These are phyloP conservation scores for Seminavis robusta DNA, from an alignment of 108 stramenopile genomes.

Conservation along the genomic window DNA sequence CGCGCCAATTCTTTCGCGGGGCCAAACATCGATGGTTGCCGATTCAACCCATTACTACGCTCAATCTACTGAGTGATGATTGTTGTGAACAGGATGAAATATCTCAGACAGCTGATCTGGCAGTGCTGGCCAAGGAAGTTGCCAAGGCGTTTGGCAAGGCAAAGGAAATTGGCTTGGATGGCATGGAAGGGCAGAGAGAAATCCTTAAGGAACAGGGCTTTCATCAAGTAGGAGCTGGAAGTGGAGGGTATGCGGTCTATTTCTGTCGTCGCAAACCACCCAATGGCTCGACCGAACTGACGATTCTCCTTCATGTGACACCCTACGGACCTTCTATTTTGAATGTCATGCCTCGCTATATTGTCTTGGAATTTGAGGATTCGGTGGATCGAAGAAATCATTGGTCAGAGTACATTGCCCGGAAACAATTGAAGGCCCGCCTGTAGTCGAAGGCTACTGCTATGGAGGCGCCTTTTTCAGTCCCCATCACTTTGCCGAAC, in stretches of 20 bases:
- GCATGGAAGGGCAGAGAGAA: too few species aligned
- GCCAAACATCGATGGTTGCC: slow-evolving; percentile 62
- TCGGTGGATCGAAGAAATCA: too few species aligned
- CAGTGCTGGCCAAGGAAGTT: slow-evolving; percentile 41
- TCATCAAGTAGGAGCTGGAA: slow-evolving; percentile 34
- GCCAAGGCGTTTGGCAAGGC: slow-evolving; percentile 61
- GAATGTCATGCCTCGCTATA: slow-evolving; percentile 63
- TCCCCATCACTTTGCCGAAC: slow-evolving; percentile 60
- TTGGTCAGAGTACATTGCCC: too few species aligned
- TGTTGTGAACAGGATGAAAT: slow-evolving; percentile 50
- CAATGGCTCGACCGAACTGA: slow-evolving; percentile 4
- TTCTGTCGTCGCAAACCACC: too few species aligned
- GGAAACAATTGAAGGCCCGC: too few species aligned
- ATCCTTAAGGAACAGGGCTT: slow-evolving; percentile 24
- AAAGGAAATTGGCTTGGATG: too few species aligned
- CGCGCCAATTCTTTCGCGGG: slow-evolving; percentile 29
- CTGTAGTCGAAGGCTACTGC: slow-evolving; percentile 25
- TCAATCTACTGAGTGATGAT: too few species aligned
- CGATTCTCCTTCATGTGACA: slow-evolving; percentile 58
- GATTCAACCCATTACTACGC: slow-evolving; percentile 38
- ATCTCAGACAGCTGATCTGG: slow-evolving; percentile 61
- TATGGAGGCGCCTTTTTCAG: slow-evolving; percentile 76
- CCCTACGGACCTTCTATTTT: slow-evolving; percentile 70
- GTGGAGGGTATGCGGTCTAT: slow-evolving; percentile 63
- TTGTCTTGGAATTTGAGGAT: slow-evolving; percentile 61